Percentiles rank a stretch among this genome's conserved stretches.
Evolutionary conservation across 768 basidiomycete species (phyloP).

Genomic region (Hericium erinaceus): DNA sequence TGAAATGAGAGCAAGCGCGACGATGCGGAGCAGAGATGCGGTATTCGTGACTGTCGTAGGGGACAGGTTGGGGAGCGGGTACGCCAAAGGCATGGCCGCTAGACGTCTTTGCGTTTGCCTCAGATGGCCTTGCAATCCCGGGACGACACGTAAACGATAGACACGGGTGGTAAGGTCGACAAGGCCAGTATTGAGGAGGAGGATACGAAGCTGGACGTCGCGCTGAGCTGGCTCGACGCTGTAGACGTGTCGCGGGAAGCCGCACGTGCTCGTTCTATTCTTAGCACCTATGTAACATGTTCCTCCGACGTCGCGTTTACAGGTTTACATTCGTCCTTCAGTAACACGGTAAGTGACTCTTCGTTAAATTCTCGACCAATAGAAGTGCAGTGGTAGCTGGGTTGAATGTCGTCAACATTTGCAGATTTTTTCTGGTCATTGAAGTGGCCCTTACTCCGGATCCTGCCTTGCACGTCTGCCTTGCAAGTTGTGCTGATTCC

Average conservation of each 20-base stretch:
- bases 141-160: background rate
- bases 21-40: slow-evolving; percentile 82
- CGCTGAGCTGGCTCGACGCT: background rate
- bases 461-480: no score
- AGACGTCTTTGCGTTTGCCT: background rate
- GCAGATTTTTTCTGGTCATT: no score
- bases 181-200: background rate
- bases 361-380: no score
- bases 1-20: slow-evolving; percentile 85
- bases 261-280: background rate
- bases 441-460: no score
- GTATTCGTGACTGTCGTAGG: slow-evolving; percentile 74
- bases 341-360: background rate
- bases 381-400: no score
- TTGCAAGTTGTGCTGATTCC: no score
- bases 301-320: no score
- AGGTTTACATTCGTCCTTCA: background rate
- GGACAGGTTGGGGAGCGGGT: slow-evolving; percentile 65
- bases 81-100: slow-evolving; percentile 62
- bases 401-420: no score
- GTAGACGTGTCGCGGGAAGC: background rate
- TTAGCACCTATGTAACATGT: no score
- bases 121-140: background rate
- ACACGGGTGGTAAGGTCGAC: background rate
- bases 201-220: background rate